Base-by-base conservation (phyloP, 768 basidiomycete species). In the Rhizopogon rudus region DNA sequence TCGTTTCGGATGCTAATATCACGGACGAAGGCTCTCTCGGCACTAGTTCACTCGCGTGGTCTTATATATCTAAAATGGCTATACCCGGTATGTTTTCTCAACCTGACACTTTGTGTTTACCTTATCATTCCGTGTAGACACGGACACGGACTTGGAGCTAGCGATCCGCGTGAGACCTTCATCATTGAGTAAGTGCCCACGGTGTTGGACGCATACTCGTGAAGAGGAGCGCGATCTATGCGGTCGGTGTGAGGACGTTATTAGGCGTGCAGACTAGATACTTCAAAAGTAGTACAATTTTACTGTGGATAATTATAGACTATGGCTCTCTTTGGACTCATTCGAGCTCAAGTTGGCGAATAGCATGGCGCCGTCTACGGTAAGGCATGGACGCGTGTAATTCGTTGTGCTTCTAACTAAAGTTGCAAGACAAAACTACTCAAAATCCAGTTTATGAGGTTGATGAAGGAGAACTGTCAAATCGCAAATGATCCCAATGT, bases 191-290 rank as follows among this genome's bases (percentile, higher is more conserved):
- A 95, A 96, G 67, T 98, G 96, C 67, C 91, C 93, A 22, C 81
- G 95, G 14, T 98, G 96, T 68, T 97, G 95, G 93, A 87, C 83
- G 6, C 87, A 79, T 65, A 85, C 83, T 2, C 77, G 86, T 13
- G 60, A 67, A 10, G 66, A 74, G 40, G 67, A 74, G 12, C 77
- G 84, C 16, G 65, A 67, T 9, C 67, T 95, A 10, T 96, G 94
- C 69, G 56, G 56, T 17, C 79, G 94, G 60, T 97, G 94, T 57
- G 60, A 60, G 31, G 59, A 61, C 14, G 67, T 65, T 31, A 40
- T 67, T 33, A 40, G 35, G 22, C 20, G 8, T 22, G 33, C 14
- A 8, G 48, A 49, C 14, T 49, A 49, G 33, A 49, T 22, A 5
- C 35, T 37, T 3, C 33, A 33, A 5, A 7, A 9, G 6, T 20